Conservation (phyloP, 495 filamentous ascomycete species). For the Penicillium goetzii region DNA sequence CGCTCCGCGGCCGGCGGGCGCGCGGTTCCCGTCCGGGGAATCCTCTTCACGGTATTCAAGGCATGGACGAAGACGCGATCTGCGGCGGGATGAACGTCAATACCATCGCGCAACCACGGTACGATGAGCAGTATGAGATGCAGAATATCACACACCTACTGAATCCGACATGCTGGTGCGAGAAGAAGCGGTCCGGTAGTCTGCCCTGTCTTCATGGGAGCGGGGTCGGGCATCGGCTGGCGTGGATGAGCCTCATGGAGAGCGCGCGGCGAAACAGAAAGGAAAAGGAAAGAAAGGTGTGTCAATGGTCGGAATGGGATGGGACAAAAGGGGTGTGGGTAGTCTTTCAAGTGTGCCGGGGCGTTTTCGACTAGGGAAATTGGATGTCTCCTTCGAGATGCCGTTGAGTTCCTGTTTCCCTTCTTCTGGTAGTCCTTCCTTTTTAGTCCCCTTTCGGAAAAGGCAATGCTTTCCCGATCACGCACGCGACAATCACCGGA, state of each 20-base stretch:
- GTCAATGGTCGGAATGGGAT: constrained; percentile 6
- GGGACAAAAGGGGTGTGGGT: constrained; percentile 5
- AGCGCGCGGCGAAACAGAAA: constrained; percentile 8
- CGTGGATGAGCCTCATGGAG: constrained; percentile 34
- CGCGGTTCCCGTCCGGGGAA: constrained; percentile 86
- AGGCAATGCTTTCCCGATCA: constrained; percentile 20
- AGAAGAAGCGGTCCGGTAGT: constrained; percentile 29
- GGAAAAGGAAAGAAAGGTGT: not conserved
- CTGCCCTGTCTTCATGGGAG: constrained; percentile 42
- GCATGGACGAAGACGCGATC: constrained; percentile 99
- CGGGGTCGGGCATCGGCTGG: constrained; percentile 37
- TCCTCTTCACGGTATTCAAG: constrained; percentile 96
- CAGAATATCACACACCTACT: constrained; percentile 49
- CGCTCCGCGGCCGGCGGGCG: constrained; percentile 85
- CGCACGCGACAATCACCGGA: constrained; percentile 15
- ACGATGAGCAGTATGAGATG: not conserved
- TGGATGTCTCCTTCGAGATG: constrained; percentile 5
- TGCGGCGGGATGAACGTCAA: constrained; percentile 33
- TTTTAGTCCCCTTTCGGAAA: constrained; percentile 9
- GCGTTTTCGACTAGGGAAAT: constrained; percentile 7
- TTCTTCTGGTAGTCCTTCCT: not conserved
- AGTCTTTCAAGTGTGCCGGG: constrained; percentile 1
- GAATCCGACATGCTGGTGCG: constrained; percentile 57
- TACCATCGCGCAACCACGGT: not conserved
- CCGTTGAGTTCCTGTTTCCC: not conserved